Evolutionary conservation across 2,329 filamentous ascomycete genomes (phyloP).

Genomic region (Botrytis sinoallii): DNA sequence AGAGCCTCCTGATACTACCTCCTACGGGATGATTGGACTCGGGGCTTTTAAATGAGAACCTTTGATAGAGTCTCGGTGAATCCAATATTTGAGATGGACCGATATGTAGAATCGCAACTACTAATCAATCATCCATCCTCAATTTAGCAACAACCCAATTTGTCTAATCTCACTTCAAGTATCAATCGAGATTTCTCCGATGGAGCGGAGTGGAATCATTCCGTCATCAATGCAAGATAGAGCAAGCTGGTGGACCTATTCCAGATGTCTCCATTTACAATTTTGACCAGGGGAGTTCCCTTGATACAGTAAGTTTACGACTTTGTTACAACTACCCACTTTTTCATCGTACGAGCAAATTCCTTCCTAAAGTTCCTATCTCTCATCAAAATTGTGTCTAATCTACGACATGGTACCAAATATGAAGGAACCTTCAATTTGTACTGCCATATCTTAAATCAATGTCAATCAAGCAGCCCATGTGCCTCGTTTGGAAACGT

Average conservation of each 20-base stretch:
- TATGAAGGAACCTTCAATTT: not conserved
- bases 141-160: not conserved
- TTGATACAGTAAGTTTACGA: not conserved
- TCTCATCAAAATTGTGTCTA: not conserved
- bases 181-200: not conserved
- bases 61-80: not conserved
- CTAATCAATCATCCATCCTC: not conserved
- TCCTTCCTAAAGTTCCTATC: not conserved
- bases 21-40: not conserved
- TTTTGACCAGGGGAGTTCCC: not conserved
- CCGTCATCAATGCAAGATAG: conserved; percentile 7
- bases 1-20: not conserved
- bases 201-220: conserved; percentile 4
- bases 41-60: not conserved
- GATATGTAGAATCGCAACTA: not conserved
- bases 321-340: not conserved
- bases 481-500: not conserved
- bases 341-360: conserved; percentile 6
- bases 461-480: not conserved
- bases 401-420: not conserved
- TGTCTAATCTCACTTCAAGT: not conserved
- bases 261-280: not conserved
- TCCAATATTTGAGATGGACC: not conserved
- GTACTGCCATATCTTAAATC: not conserved
- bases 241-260: not conserved